Percentiles rank a stretch among this genome's conserved stretches.
These are phyloP conservation scores for Penicillium janthinellum DNA, from an alignment of 2,329 filamentous ascomycete species.

Conservation along the genomic window DNA sequence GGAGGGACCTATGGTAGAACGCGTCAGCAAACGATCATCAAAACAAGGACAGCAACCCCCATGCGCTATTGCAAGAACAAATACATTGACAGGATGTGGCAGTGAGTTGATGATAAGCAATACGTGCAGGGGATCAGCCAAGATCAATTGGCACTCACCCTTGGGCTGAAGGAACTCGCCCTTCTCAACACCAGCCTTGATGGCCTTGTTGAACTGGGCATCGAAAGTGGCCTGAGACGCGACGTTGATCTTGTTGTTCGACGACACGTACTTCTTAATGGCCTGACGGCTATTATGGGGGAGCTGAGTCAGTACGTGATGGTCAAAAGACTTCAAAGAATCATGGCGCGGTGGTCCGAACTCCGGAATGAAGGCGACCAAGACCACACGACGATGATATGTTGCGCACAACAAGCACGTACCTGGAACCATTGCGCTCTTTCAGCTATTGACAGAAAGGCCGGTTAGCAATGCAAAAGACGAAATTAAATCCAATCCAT, in stretches of 20 bases:
- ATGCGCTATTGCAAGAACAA: not conserved
- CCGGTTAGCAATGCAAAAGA: slow-evolving; percentile 50
- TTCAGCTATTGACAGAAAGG: slow-evolving; percentile 59
- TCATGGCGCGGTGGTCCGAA: slow-evolving; percentile 27
- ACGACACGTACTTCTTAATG: slow-evolving; percentile 73
- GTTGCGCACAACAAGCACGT: slow-evolving; percentile 44
- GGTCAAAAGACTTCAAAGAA: slow-evolving; percentile 11
- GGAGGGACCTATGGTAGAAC: slow-evolving; percentile 64
- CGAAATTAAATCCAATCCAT: slow-evolving; percentile 22
- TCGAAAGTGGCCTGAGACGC: slow-evolving; percentile 63
- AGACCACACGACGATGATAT: slow-evolving; percentile 25
- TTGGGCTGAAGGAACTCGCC: slow-evolving; percentile 87
- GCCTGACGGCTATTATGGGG: slow-evolving; percentile 62
- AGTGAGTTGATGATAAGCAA: slow-evolving; percentile 6
- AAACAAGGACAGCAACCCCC: not conserved
- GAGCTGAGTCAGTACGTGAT: slow-evolving; percentile 33
- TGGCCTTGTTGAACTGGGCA: slow-evolving; percentile 81
- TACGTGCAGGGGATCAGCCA: not conserved
- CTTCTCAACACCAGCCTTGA: slow-evolving; percentile 80
- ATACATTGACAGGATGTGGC: not conserved
- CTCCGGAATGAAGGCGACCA: slow-evolving; percentile 15
- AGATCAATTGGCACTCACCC: slow-evolving; percentile 59
- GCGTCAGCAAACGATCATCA: slow-evolving; percentile 30
- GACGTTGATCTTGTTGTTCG: slow-evolving; percentile 67
- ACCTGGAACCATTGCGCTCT: slow-evolving; percentile 71